phyloP scores from a whole-genome alignment of 768 basidiomycete genomes.

The Xerocomellus amylosporus region DNA sequence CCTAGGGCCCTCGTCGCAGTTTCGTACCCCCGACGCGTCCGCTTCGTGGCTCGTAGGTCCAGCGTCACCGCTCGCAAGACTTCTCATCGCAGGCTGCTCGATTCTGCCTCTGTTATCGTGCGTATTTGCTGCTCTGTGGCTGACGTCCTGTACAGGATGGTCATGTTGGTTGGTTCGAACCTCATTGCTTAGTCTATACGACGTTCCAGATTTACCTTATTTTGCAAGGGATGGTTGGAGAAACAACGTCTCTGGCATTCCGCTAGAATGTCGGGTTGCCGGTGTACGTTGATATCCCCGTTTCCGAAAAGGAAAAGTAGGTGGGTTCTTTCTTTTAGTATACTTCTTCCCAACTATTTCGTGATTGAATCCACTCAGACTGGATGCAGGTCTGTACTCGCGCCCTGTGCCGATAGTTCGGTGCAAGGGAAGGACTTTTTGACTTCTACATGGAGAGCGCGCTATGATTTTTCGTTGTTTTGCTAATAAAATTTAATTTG shows the following conservation, averaged over 20 bases:
- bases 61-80: too few relatives aligned
- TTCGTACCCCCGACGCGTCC: too few relatives aligned
- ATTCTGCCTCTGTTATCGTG: conserved; percentile 69
- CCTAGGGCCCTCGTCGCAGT: too few relatives aligned
- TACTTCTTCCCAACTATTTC: conserved; percentile 5
- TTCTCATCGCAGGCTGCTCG: conserved; percentile 49
- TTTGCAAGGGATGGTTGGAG: conserved; percentile 55
- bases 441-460: conserved; percentile 51
- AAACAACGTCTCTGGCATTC: conserved; percentile 76
- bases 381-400: conserved; percentile 64
- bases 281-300: conserved; percentile 90
- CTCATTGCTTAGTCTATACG: not conserved
- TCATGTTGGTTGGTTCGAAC: conserved; percentile 52
- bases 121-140: conserved; percentile 25
- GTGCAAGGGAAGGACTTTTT: conserved; percentile 55
- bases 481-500: not conserved
- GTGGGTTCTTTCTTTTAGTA: conserved; percentile 96
- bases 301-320: conserved; percentile 75
- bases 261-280: conserved; percentile 55
- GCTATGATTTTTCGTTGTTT: conserved; percentile 33
- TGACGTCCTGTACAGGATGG: conserved; percentile 47
- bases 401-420: conserved; percentile 50
- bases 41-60: too few relatives aligned
- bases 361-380: not conserved
- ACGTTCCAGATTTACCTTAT: conserved; percentile 63